A percentile compares a stretch with the other conserved stretches of the same genome.
Evolutionary conservation across 192 early-diverging fungal species (phyloP).

Genomic region (Coemansia sp.): DNA sequence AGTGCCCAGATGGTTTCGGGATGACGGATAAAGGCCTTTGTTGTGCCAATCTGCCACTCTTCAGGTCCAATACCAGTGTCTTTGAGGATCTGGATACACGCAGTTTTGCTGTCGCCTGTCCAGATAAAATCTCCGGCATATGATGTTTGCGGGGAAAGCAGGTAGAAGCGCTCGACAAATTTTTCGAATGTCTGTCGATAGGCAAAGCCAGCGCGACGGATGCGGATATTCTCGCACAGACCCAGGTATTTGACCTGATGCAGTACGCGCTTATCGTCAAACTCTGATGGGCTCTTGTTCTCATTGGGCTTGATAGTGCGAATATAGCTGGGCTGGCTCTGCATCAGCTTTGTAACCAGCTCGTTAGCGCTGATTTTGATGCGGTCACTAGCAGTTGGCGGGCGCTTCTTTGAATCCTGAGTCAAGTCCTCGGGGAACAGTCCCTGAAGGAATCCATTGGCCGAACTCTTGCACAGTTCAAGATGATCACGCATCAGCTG

Average conservation of each 20-base stretch:
- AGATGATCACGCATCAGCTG: conserved; percentile 91
- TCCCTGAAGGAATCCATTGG: conserved; percentile 70
- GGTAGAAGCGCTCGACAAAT: conserved; percentile 71
- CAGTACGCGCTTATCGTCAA: conserved; percentile 86
- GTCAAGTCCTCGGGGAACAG: conserved; percentile 94
- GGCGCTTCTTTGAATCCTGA: conserved; percentile 88
- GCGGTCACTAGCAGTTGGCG: conserved; percentile 94
- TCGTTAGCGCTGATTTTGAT: conserved; percentile 86
- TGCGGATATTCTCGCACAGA: conserved; percentile 95
- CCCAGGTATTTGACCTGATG: conserved; percentile 98
- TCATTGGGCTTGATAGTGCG: conserved; percentile 98
- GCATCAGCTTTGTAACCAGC: conserved; percentile 92
- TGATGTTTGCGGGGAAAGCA: conserved; percentile 71
- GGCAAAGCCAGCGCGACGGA: conserved; percentile 96
- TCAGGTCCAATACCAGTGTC: conserved; percentile 78
- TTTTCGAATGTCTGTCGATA: conserved; percentile 95
- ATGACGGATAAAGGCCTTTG: conserved; percentile 93
- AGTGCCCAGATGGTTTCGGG: conserved; percentile 92
- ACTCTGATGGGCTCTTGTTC: conserved; percentile 88
- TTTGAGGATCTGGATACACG: conserved; percentile 77
- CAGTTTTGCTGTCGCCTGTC: conserved; percentile 72
- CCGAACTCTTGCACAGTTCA: conserved; percentile 75
- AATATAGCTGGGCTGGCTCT: conserved; percentile 93
- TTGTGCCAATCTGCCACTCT: conserved; percentile 95
- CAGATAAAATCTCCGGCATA: conserved; percentile 83